Evolutionary conservation across 306 rosid species (phyloP).

Genomic region (Malus asiatica): DNA sequence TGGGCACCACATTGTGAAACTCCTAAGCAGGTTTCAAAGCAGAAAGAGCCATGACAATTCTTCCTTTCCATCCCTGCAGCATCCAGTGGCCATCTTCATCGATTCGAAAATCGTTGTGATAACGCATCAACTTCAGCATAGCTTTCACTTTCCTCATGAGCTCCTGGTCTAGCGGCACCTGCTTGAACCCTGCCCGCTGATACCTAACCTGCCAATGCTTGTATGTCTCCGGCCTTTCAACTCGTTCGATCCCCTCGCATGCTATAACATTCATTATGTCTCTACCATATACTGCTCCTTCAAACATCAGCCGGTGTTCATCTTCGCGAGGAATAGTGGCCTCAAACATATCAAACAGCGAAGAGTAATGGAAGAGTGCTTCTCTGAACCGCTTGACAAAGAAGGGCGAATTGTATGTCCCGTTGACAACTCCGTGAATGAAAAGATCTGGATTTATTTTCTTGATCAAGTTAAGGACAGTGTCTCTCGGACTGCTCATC

Average conservation of each 20-base stretch:
- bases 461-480: too few relatives aligned
- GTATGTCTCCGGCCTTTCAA: neutral
- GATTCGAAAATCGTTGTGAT: neutral
- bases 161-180: neutral
- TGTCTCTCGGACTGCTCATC: neutral
- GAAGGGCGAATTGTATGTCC: neutral
- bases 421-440: neutral
- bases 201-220: neutral
- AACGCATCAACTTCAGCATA: neutral
- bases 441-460: neutral
- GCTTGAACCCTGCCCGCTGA: neutral
- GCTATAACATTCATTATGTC: neutral
- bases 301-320: neutral
- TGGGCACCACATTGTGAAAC: neutral
- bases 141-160: neutral
- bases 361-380: neutral
- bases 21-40: neutral
- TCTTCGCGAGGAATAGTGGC: neutral
- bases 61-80: neutral
- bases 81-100: neutral
- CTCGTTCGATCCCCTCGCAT: neutral
- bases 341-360: neutral
- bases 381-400: neutral
- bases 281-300: neutral
- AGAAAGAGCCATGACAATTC: neutral